Conservation (phyloP, 306 rosid species). For the Coriaria nepalensis region DNA sequence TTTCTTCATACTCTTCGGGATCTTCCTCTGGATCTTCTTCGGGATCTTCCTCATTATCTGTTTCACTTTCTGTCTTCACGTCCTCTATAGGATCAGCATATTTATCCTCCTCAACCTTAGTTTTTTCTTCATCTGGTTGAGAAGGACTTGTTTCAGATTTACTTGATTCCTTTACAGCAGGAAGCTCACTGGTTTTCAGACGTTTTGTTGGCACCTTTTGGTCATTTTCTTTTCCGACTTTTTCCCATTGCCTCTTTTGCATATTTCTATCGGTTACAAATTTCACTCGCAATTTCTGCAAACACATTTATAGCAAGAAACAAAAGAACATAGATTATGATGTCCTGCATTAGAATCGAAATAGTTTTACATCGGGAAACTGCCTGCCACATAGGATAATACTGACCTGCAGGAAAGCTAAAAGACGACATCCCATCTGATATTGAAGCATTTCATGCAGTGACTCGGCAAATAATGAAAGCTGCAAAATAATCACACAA, state of each 20-base stretch:
- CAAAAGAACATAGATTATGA: constrained; percentile 6
- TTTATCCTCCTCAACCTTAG: constrained; percentile 23
- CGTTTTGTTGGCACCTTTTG: constrained; percentile 42
- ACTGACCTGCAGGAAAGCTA: constrained; percentile 84
- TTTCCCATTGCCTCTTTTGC: constrained; percentile 79
- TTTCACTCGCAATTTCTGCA: constrained; percentile 57
- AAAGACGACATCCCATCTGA: constrained; percentile 79
- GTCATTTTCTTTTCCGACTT: constrained; percentile 31
- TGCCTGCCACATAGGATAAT: constrained; percentile 1
- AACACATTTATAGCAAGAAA: constrained; percentile 7
- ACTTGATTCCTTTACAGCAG: constrained; percentile 32
- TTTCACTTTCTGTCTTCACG: constrained; percentile 49
- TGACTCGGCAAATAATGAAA: constrained; percentile 89
- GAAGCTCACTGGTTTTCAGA: constrained; percentile 33
- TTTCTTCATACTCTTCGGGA: constrained; percentile 76
- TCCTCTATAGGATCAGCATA: constrained; percentile 31
- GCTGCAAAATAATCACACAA: constrained; percentile 30
- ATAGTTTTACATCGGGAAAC: not conserved
- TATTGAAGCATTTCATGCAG: constrained; percentile 93
- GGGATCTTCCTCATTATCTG: constrained; percentile 53
- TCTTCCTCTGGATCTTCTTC: constrained; percentile 59
- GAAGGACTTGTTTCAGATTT: constrained; percentile 25
- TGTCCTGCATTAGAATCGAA: no score
- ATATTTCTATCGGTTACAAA: constrained; percentile 60
- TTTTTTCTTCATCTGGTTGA: constrained; percentile 32